Percentiles rank a stretch among this genome's conserved stretches.
phyloP scores from a whole-genome alignment of 768 basidiomycete species.

The Pleurotus tuber-regium region DNA sequence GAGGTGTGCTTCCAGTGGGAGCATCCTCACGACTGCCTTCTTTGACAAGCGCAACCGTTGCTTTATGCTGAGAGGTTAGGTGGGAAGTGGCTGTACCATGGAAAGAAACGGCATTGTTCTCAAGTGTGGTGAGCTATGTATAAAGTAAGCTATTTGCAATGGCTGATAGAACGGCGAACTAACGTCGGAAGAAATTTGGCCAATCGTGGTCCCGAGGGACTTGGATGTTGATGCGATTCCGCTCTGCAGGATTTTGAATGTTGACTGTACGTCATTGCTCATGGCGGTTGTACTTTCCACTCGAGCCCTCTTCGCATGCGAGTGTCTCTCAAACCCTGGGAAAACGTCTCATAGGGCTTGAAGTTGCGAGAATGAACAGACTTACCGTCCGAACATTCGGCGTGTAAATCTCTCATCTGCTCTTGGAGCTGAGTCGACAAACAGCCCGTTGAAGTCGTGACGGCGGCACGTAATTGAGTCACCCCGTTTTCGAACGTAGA shows the following conservation, averaged over 20 bases:
- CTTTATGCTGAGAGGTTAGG: conserved; percentile 47
- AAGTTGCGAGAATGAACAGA: not conserved
- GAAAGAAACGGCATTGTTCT: conserved; percentile 40
- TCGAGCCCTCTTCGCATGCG: conserved; percentile 65
- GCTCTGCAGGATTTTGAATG: conserved; percentile 50
- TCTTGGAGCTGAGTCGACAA: conserved; percentile 53
- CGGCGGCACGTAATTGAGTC: conserved; percentile 39
- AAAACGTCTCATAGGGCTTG: conserved; percentile 2
- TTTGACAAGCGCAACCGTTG: conserved; percentile 48
- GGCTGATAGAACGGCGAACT: conserved; percentile 15
- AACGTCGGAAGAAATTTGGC: conserved; percentile 52
- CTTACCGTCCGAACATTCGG: conserved; percentile 45
- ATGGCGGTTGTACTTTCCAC: conserved; percentile 55
- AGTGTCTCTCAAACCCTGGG: conserved; percentile 61
- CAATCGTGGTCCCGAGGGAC: conserved; percentile 40
- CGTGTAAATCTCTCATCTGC: conserved; percentile 41
- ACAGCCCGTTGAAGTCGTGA: conserved; percentile 44
- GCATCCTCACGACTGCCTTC: conserved; percentile 62
- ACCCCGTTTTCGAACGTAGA: conserved; percentile 40
- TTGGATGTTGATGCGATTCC: conserved; percentile 49
- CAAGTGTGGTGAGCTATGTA: not conserved
- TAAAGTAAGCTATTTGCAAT: not conserved
- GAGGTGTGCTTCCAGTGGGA: conserved; percentile 73
- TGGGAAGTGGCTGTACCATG: conserved; percentile 38
- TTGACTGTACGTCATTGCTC: conserved; percentile 45